Evolutionary conservation across 164 flowering plant genomes (phyloP).

Genomic region (Amborella trichopoda): DNA sequence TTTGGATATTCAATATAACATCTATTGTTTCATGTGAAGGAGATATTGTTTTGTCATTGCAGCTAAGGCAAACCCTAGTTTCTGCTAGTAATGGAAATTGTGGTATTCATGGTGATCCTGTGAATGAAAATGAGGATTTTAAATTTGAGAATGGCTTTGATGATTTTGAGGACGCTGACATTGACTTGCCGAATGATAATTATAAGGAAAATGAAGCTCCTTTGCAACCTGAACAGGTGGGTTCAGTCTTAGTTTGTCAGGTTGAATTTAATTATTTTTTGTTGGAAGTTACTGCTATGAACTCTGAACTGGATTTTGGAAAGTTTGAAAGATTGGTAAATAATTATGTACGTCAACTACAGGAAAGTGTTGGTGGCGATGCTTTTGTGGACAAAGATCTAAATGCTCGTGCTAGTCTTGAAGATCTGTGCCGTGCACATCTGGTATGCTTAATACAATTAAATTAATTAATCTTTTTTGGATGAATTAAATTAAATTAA

Average conservation of each 20-base stretch:
- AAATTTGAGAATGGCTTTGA: constrained; percentile 26
- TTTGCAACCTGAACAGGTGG: constrained; percentile 28
- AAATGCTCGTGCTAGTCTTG: constrained; percentile 45
- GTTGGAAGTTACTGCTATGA: no score
- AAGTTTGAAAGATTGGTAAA: no score
- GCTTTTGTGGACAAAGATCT: constrained; percentile 24
- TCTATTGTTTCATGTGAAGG: constrained; percentile 2
- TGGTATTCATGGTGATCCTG: constrained; percentile 17
- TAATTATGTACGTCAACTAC: no score
- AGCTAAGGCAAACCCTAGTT: constrained; percentile 70
- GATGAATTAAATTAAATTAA: no score
- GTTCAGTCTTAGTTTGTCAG: not conserved
- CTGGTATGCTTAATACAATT: no score
- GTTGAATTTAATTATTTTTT: no score
- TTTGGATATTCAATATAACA: not conserved
- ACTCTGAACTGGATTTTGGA: not conserved
- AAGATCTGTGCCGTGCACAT: constrained; percentile 91
- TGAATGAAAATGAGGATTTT: constrained; percentile 26
- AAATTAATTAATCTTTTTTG: no score
- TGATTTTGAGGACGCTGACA: constrained; percentile 36
- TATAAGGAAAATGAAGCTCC: constrained; percentile 41
- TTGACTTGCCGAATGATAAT: constrained; percentile 29
- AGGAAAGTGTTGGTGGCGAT: constrained; percentile 8
- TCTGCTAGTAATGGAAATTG: constrained; percentile 17
- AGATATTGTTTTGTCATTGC: constrained; percentile 18